Evolutionary conservation across 2,329 filamentous ascomycete genomes (phyloP).

Genomic region (Aspergillus chevalieri): DNA sequence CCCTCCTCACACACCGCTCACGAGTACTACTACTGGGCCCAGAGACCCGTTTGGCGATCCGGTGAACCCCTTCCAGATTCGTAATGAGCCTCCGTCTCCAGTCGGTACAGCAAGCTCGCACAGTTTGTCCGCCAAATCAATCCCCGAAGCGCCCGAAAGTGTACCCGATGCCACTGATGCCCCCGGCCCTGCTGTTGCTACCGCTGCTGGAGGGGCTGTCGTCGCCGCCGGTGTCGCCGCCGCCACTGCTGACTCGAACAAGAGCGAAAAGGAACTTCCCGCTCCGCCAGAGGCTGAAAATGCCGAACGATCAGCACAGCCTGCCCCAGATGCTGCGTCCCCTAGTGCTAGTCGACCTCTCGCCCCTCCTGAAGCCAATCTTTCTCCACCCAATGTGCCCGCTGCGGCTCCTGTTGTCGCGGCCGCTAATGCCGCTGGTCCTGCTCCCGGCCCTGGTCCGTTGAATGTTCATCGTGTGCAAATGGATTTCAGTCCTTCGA

Average conservation of each 20-base stretch:
- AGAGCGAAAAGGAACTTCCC: constrained; percentile 14
- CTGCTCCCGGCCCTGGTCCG: constrained; percentile 36
- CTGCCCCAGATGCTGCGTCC: constrained; percentile 16
- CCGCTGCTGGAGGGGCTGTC: constrained; percentile 35
- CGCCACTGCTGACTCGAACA: constrained; percentile 28
- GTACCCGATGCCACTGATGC: constrained; percentile 23
- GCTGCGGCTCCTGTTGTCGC: constrained; percentile 9
- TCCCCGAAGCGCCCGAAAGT: not conserved
- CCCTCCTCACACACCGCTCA: constrained; percentile 31
- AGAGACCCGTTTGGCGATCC: constrained; percentile 47
- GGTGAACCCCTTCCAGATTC: constrained; percentile 66
- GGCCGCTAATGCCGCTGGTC: constrained; percentile 5
- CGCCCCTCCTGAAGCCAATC: constrained; percentile 12
- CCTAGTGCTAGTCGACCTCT: constrained; percentile 20
- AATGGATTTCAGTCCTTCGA: constrained; percentile 85
- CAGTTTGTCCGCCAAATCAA: constrained; percentile 5
- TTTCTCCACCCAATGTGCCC: constrained; percentile 3
- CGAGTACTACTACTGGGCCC: constrained; percentile 28
- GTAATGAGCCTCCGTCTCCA: constrained; percentile 44
- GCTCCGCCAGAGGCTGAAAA: constrained; percentile 13
- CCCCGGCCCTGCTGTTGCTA: constrained; percentile 37
- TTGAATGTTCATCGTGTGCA: constrained; percentile 84
- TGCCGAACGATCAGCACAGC: constrained; percentile 13
- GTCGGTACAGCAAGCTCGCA: constrained; percentile 1
- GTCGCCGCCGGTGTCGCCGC: constrained; percentile 31